phyloP scores from a whole-genome alignment of 768 basidiomycete genomes.

The Lactifluus hygrophoroides region DNA sequence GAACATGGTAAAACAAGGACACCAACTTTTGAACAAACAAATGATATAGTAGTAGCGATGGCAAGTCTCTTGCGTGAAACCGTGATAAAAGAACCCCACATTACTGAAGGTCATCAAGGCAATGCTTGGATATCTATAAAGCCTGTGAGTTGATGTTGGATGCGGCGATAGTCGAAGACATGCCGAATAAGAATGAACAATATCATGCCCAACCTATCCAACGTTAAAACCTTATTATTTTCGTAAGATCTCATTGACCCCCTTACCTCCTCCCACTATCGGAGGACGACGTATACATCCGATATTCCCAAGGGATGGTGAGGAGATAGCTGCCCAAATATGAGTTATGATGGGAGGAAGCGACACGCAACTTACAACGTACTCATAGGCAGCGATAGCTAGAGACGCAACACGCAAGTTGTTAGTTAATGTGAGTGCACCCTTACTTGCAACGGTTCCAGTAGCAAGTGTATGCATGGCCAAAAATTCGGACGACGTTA shows the following conservation, averaged over 20 bases:
- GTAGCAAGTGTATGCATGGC: background rate
- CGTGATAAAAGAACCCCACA: slow-evolving; percentile 48
- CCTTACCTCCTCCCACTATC: background rate
- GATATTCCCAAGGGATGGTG: slow-evolving; percentile 16
- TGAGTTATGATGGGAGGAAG: background rate
- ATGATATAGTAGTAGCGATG: slow-evolving; percentile 41
- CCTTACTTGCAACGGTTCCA: background rate
- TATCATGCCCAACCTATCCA: slow-evolving; percentile 1
- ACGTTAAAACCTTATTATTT: too few species aligned
- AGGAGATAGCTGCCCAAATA: slow-evolving; percentile 6
- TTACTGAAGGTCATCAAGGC: slow-evolving; percentile 42
- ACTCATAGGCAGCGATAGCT: slow-evolving; percentile 15
- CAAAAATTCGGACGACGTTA: background rate
- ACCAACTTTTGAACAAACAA: slow-evolving; percentile 53
- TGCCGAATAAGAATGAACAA: slow-evolving; percentile 13
- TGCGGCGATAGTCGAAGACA: background rate
- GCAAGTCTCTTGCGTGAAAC: slow-evolving; percentile 42
- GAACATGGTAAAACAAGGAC: background rate
- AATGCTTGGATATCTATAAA: slow-evolving; percentile 36
- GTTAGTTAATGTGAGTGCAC: background rate
- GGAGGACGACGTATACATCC: slow-evolving; percentile 5
- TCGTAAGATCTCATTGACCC: background rate
- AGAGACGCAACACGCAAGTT: slow-evolving; percentile 10
- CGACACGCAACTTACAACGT: background rate
- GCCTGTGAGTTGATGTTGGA: background rate